Conservation (phyloP, 768 basidiomycete genomes). For the Leccinum ochraceum region DNA sequence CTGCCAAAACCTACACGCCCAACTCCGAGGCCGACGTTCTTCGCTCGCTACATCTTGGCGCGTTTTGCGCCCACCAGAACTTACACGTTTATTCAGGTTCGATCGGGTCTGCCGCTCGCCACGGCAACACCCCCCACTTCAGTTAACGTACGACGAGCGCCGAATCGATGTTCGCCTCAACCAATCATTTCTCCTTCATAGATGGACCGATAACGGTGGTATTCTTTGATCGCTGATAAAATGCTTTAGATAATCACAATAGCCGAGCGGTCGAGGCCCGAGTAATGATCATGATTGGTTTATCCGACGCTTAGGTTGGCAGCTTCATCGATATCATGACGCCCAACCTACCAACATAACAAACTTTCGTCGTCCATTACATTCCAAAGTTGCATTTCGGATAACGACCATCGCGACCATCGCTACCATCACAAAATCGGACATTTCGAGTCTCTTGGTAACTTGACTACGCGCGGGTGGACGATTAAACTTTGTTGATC, state of each 20-base stretch:
- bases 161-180: conserved; percentile 6
- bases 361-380: not conserved
- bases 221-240: not conserved
- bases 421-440: conserved; percentile 19
- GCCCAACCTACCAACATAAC: not conserved
- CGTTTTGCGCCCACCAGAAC: not conserved
- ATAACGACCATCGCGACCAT: conserved; percentile 2
- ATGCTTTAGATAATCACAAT: not conserved
- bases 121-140: conserved; percentile 11
- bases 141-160: conserved; percentile 4
- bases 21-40: conserved; percentile 1
- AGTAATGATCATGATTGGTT: not conserved
- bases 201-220: conserved; percentile 11
- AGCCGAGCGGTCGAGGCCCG: not conserved
- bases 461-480: conserved; percentile 6
- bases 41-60: conserved; percentile 1
- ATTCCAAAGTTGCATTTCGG: not conserved
- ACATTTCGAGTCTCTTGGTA: conserved; percentile 3
- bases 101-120: conserved; percentile 2
- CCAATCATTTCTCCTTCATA: conserved; percentile 11
- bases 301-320: not conserved
- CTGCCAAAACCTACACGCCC: not conserved
- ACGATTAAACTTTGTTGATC: conserved; percentile 19
- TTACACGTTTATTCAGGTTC: not conserved
- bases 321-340: not conserved